Conservation (phyloP, 2,329 filamentous ascomycete genomes). For the Fusarium agapanthi region DNA sequence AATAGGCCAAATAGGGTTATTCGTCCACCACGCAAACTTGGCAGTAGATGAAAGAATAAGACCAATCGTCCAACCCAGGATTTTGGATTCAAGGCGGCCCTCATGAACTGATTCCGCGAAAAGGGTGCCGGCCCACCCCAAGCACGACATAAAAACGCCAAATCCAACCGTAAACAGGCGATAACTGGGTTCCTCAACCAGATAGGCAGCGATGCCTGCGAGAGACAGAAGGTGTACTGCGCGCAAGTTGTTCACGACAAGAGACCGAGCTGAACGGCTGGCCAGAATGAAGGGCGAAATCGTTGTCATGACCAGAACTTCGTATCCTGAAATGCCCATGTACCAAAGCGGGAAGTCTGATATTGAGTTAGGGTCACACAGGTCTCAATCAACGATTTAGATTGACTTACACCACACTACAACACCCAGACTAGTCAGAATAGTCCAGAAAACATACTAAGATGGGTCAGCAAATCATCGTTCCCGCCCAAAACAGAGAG, state of each 20-base stretch:
- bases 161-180: conserved; percentile 86
- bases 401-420: conserved; percentile 86
- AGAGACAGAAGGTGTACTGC: conserved; percentile 80
- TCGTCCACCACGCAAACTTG: conserved; percentile 93
- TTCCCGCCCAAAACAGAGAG: conserved; percentile 21
- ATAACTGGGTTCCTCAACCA: conserved; percentile 74
- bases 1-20: conserved; percentile 96
- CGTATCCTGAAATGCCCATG: conserved; percentile 98
- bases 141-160: conserved; percentile 79
- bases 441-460: conserved; percentile 94
- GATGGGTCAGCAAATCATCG: conserved; percentile 29
- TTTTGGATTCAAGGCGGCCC: conserved; percentile 79
- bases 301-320: conserved; percentile 86
- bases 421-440: conserved; percentile 87
- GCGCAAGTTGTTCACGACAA: conserved; percentile 74
- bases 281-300: conserved; percentile 82
- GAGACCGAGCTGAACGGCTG: conserved; percentile 72
- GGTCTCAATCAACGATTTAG: not conserved
- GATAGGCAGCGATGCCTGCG: conserved; percentile 80
- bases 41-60: conserved; percentile 85
- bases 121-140: conserved; percentile 86
- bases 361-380: conserved; percentile 23
- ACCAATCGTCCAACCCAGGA: conserved; percentile 82
- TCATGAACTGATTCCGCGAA: conserved; percentile 80
- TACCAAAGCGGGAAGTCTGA: conserved; percentile 95